Base-by-base conservation (phyloP, 192 early-diverging fungal species). In the Anaeromyces robustus region DNA sequence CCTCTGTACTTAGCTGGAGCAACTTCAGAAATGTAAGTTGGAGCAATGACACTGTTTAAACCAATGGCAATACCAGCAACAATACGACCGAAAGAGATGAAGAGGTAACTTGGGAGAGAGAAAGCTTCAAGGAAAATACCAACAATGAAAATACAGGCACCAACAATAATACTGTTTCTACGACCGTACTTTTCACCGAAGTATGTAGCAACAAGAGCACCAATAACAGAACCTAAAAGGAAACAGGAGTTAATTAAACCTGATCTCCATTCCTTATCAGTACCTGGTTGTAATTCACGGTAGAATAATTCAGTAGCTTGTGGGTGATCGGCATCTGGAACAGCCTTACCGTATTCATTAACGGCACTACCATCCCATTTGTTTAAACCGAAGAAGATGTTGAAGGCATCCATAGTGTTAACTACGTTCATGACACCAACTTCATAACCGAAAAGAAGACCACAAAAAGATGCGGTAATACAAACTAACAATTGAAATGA, bases 21-120 rank as follows among this genome's bases (percentile, higher is more conserved):
- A n/a, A n/a, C n/a, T 81, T 81, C 81, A 19, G 80, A 81, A 22
- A 81, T 81, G 14, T 81, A 81, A 22, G 82, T 30, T 81, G 81
- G 81, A 30, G 18, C 18, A 79, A 81, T 16, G 14, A 81, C 82
- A 26, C 11, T 3, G 19, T 81, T 79, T 19, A 16, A 31, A 14
- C 81, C 81, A 26, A 81, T 80, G 2, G 30, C 18, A 26, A 81
- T 82, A 37, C 81, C 81, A 3, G 81, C 26, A 37, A 81, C 26
- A 19, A 80, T 4, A 22, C 81, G 30, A 32, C 80, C 81, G 22
- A 82, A 5, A 1, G 79, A 1, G 22, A 52, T 52, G 18, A 81
- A n/a, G n/a, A n/a, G n/a, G n/a, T 31, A 30, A 22, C 19, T 22
- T 5, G 81, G 22, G 81, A 31, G 0, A 30, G 81, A 81, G 14